These are phyloP conservation scores for Trapa bicornis DNA, from an alignment of 345 rosid genomes.

Conservation along the genomic window DNA sequence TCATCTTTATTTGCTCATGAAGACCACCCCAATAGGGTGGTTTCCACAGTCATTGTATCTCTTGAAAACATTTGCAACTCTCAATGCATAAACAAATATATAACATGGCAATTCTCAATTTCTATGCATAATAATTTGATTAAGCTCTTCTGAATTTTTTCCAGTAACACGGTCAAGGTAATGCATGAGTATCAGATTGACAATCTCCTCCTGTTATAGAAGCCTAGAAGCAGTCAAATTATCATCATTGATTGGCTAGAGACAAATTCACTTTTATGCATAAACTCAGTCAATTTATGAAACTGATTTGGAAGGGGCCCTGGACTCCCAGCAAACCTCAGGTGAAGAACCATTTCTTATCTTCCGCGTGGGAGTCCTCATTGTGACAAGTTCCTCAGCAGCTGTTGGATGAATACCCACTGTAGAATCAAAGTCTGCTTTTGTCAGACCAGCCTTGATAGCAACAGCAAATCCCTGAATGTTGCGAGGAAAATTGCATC, in stretches of 20 bases:
- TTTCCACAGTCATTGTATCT: neutral
- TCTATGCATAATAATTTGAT: neutral
- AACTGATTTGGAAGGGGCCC: neutral
- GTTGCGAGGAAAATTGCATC: neutral
- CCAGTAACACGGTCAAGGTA: neutral
- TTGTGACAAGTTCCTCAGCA: slow-evolving; percentile 84
- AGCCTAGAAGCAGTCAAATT: neutral
- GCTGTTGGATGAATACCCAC: slow-evolving; percentile 90
- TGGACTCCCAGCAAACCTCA: slow-evolving; percentile 31
- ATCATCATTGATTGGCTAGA: neutral
- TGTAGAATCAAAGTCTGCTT: slow-evolving; percentile 76
- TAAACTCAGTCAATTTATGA: neutral
- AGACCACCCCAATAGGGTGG: too few species aligned
- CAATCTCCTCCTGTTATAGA: neutral
- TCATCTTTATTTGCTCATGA: too few species aligned
- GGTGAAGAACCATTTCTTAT: slow-evolving; percentile 40
- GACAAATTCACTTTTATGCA: neutral
- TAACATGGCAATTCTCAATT: neutral
- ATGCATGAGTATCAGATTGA: neutral
- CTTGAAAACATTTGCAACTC: neutral
- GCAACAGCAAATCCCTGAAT: slow-evolving; percentile 91
- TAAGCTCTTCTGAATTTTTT: neutral
- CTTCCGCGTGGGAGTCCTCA: slow-evolving; percentile 77
- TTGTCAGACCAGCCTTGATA: slow-evolving; percentile 83
- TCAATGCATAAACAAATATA: neutral